Conservation (phyloP, 148 eudicot genomes). For the Cornus controversa region DNA sequence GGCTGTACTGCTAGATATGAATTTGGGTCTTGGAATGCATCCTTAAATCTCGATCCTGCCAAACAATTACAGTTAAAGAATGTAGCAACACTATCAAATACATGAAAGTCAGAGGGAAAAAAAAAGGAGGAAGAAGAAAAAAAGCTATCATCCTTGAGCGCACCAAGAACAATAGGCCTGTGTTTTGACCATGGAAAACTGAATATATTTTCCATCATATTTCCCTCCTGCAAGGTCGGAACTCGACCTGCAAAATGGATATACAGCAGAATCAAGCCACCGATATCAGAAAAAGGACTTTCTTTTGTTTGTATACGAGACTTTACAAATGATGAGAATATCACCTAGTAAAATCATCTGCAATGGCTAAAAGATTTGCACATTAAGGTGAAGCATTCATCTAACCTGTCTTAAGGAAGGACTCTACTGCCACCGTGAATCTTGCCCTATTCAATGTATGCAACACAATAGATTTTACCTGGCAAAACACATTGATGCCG, state of each 20-base stretch:
- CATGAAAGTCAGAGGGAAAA: not conserved
- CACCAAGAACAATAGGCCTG: conserved; percentile 80
- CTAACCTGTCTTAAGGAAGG: conserved; percentile 86
- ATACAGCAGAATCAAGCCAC: not conserved
- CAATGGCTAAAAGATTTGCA: not conserved
- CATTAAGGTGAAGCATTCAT: not conserved
- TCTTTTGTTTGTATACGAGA: conserved; percentile 1
- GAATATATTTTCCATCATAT: conserved; percentile 73
- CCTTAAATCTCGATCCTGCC: conserved; percentile 88
- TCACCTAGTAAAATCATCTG: conserved; percentile 1
- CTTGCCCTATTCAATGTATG: conserved; percentile 89
- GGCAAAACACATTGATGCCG: conserved; percentile 17
- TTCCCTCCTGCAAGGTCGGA: conserved; percentile 89
- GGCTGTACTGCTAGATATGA: conserved; percentile 73
- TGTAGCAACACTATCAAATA: not conserved
- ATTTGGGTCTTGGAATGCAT: conserved; percentile 91
- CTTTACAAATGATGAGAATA: conserved; percentile 8
- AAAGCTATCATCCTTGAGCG: conserved; percentile 1
- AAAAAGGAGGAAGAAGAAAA: not conserved
- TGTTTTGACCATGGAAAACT: conserved; percentile 79
- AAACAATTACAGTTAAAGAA: conserved; percentile 10
- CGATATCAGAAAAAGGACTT: not conserved
- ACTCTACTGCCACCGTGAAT: conserved; percentile 84
- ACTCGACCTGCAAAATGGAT: conserved; percentile 56
- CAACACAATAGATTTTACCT: conserved; percentile 91